Conservation (phyloP, 768 basidiomycete genomes). For the Pleurotus ostreatus region DNA sequence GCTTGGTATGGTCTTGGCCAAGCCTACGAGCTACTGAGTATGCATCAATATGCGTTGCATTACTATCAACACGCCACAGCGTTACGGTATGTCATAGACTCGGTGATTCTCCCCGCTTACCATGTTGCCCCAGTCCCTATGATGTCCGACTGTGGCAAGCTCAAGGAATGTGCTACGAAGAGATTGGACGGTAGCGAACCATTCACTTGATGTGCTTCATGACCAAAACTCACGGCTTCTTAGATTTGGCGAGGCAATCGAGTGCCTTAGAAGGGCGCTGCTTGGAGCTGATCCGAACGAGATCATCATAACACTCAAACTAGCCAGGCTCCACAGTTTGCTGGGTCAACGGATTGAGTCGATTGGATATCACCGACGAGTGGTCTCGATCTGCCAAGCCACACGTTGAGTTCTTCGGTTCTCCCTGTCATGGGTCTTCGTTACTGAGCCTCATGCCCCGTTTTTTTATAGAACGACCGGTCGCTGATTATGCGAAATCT, state of each 20-base stretch:
- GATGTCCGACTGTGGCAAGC: slow-evolving; percentile 97
- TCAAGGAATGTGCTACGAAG: slow-evolving; percentile 90
- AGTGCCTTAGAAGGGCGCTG: slow-evolving; percentile 88
- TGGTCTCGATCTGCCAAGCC: slow-evolving; percentile 68
- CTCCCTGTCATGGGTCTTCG: slow-evolving; percentile 13
- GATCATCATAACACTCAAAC: slow-evolving; percentile 64
- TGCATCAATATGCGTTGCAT: slow-evolving; percentile 94
- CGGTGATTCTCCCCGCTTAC: neutral
- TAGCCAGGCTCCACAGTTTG: slow-evolving; percentile 67
- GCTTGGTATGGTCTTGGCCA: slow-evolving; percentile 99
- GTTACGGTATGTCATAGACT: slow-evolving; percentile 52
- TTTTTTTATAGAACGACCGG: slow-evolving; percentile 50
- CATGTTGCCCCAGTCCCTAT: slow-evolving; percentile 62
- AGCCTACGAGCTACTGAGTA: slow-evolving; percentile 93
- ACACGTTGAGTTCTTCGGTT: slow-evolving; percentile 38
- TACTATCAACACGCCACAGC: slow-evolving; percentile 97
- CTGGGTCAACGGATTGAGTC: slow-evolving; percentile 67
- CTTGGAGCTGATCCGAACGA: slow-evolving; percentile 77
- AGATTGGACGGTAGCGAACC: slow-evolving; percentile 65
- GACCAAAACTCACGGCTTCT: slow-evolving; percentile 4
- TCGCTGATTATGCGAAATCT: slow-evolving; percentile 82
- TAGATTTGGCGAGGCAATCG: slow-evolving; percentile 85
- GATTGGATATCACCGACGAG: slow-evolving; percentile 75
- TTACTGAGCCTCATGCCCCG: slow-evolving; percentile 19
- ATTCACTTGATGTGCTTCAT: neutral